Percentiles rank a stretch among this genome's conserved stretches.
Evolutionary conservation across 75 land plant genomes (phyloP).

Genomic region (Sequoiadendron giganteum): DNA sequence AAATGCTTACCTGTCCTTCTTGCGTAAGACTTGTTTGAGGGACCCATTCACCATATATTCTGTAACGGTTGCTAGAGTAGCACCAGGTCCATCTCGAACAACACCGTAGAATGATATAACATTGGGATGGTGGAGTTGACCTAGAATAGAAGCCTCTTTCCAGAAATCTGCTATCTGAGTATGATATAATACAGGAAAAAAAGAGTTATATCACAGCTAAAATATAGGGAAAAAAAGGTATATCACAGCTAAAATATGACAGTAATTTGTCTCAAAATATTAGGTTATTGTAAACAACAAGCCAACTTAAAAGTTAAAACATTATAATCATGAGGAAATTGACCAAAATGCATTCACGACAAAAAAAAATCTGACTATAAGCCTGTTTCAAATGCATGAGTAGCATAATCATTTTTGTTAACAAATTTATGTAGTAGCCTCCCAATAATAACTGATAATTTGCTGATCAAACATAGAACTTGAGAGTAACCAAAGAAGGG

Average conservation of each 20-base stretch:
- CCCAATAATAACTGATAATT: not conserved
- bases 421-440: not conserved
- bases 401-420: conserved; percentile 24
- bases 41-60: conserved; percentile 99
- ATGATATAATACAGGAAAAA: not conserved
- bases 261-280: not conserved
- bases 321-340: not conserved
- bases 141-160: conserved; percentile 86
- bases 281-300: not conserved
- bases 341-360: not conserved
- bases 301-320: too few relatives aligned
- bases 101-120: conserved; percentile 98
- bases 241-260: not conserved
- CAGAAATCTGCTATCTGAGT: conserved; percentile 91
- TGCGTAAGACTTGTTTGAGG: conserved; percentile 85
- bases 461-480: not conserved
- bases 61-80: conserved; percentile 92
- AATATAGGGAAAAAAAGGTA: not conserved
- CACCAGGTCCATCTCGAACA: conserved; percentile 97
- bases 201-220: not conserved
- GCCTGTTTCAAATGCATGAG: not conserved
- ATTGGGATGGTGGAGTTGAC: conserved; percentile 95
- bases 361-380: not conserved
- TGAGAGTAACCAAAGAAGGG: not conserved
- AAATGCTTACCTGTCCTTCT: conserved; percentile 78